Conservation (phyloP, 805 yeast genomes). For the Suhomyces sp. region DNA sequence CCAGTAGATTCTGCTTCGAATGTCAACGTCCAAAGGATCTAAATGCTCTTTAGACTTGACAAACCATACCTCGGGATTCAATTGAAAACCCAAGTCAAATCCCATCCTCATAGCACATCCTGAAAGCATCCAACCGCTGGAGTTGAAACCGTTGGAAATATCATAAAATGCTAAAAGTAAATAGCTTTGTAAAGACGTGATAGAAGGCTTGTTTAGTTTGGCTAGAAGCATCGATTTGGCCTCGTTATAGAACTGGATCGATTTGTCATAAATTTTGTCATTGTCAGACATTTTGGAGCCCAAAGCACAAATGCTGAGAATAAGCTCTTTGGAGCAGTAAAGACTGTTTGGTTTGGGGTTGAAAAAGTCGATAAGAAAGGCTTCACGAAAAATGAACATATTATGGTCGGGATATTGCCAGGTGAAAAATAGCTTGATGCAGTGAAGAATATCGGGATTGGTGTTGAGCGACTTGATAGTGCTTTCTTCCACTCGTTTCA, state of each 20-base stretch:
- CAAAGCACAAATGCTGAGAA: slow-evolving; percentile 56
- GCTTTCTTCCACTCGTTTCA: slow-evolving; percentile 6
- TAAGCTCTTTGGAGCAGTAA: slow-evolving; percentile 54
- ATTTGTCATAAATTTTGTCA: slow-evolving; percentile 38
- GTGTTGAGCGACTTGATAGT: slow-evolving; percentile 28
- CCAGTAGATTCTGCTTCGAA: slow-evolving; percentile 63
- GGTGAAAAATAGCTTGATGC: slow-evolving; percentile 48
- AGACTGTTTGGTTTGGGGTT: slow-evolving; percentile 49
- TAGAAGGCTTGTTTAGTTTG: slow-evolving; percentile 45
- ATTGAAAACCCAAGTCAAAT: slow-evolving; percentile 60
- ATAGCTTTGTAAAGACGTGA: slow-evolving; percentile 57
- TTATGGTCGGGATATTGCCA: slow-evolving; percentile 67
- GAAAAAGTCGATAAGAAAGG: slow-evolving; percentile 58
- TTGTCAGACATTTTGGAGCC: slow-evolving; percentile 52
- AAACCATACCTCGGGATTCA: slow-evolving; percentile 61
- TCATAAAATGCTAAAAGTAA: slow-evolving; percentile 60
- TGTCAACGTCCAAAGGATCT: slow-evolving; percentile 50
- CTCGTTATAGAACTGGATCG: slow-evolving; percentile 44
- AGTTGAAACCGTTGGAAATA: slow-evolving; percentile 55
- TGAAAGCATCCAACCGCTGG: slow-evolving; percentile 60
- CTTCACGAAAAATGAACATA: slow-evolving; percentile 61
- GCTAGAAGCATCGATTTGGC: slow-evolving; percentile 44
- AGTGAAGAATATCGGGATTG: slow-evolving; percentile 34
- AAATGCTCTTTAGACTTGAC: slow-evolving; percentile 37
- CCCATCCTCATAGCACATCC: slow-evolving; percentile 67